Percentiles rank a stretch among this genome's conserved stretches.
phyloP scores from a whole-genome alignment of 768 basidiomycete genomes.

The Mycena vulgaris region DNA sequence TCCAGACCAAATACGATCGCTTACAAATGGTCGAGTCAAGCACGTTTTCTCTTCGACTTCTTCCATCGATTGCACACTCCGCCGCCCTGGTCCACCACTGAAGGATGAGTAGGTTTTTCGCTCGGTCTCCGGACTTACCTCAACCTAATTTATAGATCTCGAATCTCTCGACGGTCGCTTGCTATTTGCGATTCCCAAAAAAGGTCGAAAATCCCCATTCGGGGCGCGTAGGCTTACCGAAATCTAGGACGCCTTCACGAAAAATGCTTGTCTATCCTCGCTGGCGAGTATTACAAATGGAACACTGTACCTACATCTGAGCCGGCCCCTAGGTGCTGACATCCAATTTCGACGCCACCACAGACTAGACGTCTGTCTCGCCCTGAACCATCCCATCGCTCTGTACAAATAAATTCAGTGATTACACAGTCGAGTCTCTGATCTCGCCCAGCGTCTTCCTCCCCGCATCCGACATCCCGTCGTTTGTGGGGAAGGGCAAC shows the following conservation, averaged over 20 bases:
- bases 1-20: too few relatives aligned
- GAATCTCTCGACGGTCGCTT: constrained; percentile 88
- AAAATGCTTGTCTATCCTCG: constrained; percentile 87
- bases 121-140: too few relatives aligned
- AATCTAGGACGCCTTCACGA: constrained; percentile 87
- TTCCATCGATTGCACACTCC: neutral
- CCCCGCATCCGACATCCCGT: constrained; percentile 96
- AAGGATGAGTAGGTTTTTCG: constrained; percentile 15
- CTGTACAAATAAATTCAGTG: constrained; percentile 70
- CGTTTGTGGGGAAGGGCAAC: constrained; percentile 97
- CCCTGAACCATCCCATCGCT: constrained; percentile 92
- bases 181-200: constrained; percentile 97
- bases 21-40: constrained; percentile 1
- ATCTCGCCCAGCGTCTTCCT: constrained; percentile 84
- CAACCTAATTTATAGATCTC: constrained; percentile 58
- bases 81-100: neutral
- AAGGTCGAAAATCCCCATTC: constrained; percentile 68
- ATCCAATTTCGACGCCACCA: constrained; percentile 93
- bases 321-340: constrained; percentile 80
- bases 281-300: constrained; percentile 64
- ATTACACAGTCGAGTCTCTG: neutral
- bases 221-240: constrained; percentile 4
- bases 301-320: constrained; percentile 1
- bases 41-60: neutral
- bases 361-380: constrained; percentile 92